These are phyloP conservation scores for Gentiana macrophylla DNA, from an alignment of 257 asterid species.

Conservation along the genomic window DNA sequence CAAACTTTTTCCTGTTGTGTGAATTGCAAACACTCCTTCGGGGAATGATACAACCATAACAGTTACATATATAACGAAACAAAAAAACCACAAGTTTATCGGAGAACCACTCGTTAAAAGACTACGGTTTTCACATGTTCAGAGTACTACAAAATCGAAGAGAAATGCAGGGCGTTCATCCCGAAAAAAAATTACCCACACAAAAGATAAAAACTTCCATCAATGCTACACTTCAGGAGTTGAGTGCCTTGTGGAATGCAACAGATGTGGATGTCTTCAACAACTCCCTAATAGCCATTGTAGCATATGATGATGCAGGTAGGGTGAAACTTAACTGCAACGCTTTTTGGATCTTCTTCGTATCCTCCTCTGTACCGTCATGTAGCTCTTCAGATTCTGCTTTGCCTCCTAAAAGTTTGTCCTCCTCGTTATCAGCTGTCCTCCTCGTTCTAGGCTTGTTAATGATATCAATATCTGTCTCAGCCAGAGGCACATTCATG, in stretches of 20 bases:
- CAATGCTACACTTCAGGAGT: constrained; percentile 10
- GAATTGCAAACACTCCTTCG: too few relatives aligned
- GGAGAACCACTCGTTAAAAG: too few relatives aligned
- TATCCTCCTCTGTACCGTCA: constrained; percentile 20
- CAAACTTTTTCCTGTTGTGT: too few relatives aligned
- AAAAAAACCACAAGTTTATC: too few relatives aligned
- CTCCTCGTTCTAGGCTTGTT: constrained; percentile 25
- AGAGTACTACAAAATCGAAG: too few relatives aligned
- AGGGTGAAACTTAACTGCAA: constrained; percentile 83
- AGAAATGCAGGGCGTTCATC: too few relatives aligned
- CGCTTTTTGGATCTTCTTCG: constrained; percentile 46
- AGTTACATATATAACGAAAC: too few relatives aligned
- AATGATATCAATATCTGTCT: constrained; percentile 73
- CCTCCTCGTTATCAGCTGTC: constrained; percentile 12
- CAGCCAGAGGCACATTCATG: constrained; percentile 56
- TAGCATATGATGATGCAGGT: constrained; percentile 92
- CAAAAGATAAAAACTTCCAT: too few relatives aligned
- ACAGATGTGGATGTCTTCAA: constrained; percentile 88
- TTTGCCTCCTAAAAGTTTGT: constrained; percentile 9
- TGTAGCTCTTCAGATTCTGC: constrained; percentile 20
- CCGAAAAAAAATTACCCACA: too few relatives aligned
- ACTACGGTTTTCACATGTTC: too few relatives aligned
- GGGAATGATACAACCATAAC: too few relatives aligned
- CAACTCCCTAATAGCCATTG: constrained; percentile 98
- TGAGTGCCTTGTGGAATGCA: constrained; percentile 76